phyloP scores from a whole-genome alignment of 2,329 filamentous ascomycete genomes.

The Rhytidhysteron rufulum region DNA sequence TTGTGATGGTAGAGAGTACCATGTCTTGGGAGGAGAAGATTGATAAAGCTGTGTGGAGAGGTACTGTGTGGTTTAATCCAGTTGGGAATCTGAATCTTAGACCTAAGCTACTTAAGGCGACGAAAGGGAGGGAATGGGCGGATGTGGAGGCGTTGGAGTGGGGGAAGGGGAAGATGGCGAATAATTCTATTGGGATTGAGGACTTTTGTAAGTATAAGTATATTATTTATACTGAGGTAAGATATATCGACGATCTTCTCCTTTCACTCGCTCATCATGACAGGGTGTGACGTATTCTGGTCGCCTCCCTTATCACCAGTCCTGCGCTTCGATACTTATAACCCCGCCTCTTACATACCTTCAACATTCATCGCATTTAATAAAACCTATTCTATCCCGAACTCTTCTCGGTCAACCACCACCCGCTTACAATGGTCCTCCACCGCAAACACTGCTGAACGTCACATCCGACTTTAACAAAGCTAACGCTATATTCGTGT shows the following conservation, averaged over 20 bases:
- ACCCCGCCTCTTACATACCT: slow-evolving; percentile 13
- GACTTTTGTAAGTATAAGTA: slow-evolving; percentile 17
- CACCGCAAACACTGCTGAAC: background rate
- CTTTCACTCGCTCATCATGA: background rate
- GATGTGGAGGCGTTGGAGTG: slow-evolving; percentile 13
- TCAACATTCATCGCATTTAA: slow-evolving; percentile 8
- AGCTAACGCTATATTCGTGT: slow-evolving; percentile 15
- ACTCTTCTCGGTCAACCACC: slow-evolving; percentile 2
- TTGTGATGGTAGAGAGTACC: slow-evolving; percentile 4
- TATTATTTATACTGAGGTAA: slow-evolving; percentile 15
- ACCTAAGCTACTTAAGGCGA: slow-evolving; percentile 13
- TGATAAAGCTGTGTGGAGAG: slow-evolving; percentile 17
- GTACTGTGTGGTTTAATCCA: slow-evolving; percentile 19
- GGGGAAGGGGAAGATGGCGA: slow-evolving; percentile 1
- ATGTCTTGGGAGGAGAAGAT: slow-evolving; percentile 11
- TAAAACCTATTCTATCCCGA: slow-evolving; percentile 10
- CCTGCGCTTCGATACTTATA: slow-evolving; percentile 15
- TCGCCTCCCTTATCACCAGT: slow-evolving; percentile 15
- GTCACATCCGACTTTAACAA: slow-evolving; percentile 2
- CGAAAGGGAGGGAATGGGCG: slow-evolving; percentile 15
- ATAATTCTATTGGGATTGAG: slow-evolving; percentile 12
- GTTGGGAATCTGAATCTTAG: slow-evolving; percentile 13
- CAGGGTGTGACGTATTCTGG: slow-evolving; percentile 18
- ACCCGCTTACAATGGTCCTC: slow-evolving; percentile 3
- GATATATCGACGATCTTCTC: background rate